Conservation (phyloP, 208 protist genomes). For the Kentomonas sorsogonicus region DNA sequence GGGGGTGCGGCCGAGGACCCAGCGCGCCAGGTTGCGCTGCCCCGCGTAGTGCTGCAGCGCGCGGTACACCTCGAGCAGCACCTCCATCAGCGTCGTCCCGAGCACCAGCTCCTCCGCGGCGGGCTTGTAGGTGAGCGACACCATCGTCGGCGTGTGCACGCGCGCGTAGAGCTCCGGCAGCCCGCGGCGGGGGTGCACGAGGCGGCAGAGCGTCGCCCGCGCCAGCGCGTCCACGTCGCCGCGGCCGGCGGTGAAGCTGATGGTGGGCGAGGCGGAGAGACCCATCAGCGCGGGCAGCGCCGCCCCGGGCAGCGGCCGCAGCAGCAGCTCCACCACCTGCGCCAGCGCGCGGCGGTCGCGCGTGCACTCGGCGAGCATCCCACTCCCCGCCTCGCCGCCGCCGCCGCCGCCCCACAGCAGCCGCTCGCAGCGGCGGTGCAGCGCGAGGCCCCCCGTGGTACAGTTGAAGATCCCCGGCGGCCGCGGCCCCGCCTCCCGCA, state of each 20-base stretch:
- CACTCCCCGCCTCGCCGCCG: neutral
- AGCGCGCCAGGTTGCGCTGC: no score
- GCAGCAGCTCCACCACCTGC: conserved; percentile 15
- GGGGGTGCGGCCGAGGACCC: no score
- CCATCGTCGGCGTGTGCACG: conserved; percentile 5
- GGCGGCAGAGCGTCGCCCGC: neutral
- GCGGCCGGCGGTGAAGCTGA: conserved; percentile 8
- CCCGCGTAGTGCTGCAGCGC: no score
- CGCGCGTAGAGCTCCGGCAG: neutral
- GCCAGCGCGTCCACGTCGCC: conserved; percentile 10
- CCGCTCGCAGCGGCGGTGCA: neutral
- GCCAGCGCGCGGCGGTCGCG: neutral
- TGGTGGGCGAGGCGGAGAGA: conserved; percentile 44
- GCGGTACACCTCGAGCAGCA: no score
- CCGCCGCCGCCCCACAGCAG: neutral
- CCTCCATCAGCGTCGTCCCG: no score
- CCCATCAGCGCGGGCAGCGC: conserved; percentile 35
- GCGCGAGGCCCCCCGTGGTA: neutral
- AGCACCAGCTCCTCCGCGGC: conserved; percentile 11
- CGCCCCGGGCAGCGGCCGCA: neutral
- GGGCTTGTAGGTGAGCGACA: conserved; percentile 11
- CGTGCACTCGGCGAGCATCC: neutral
- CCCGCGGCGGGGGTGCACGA: neutral
- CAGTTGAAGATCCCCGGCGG: conserved; percentile 14
- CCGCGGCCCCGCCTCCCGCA: neutral